Percentiles rank a stretch among this genome's conserved stretches.
Conservation (phyloP, 2,329 filamentous ascomycete genomes). For the Byssochlamys sp. region DNA sequence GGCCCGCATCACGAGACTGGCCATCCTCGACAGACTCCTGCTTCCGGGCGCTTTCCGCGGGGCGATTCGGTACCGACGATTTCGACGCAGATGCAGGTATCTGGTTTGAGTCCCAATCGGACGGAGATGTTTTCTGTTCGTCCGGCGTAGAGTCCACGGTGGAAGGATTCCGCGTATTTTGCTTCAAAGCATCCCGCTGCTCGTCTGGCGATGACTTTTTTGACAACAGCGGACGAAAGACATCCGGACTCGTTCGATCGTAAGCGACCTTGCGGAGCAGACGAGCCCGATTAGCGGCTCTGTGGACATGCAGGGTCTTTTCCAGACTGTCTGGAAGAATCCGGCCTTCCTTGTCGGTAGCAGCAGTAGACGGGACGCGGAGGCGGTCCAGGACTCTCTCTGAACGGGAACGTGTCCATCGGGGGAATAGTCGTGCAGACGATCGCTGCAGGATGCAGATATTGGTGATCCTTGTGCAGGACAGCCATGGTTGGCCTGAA, state of each 20-base stretch:
- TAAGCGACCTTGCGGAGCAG: conserved; percentile 14
- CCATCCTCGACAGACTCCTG: background rate
- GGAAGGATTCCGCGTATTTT: background rate
- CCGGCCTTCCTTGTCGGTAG: conserved; percentile 2
- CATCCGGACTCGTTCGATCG: background rate
- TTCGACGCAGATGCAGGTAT: background rate
- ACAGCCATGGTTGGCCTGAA: background rate
- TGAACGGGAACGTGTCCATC: background rate
- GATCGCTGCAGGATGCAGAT: too few species aligned
- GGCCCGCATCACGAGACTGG: background rate
- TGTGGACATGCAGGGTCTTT: conserved; percentile 27
- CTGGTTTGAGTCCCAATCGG: background rate
- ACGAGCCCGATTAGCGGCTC: conserved; percentile 19
- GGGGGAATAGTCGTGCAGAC: background rate
- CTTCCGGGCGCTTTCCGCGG: background rate
- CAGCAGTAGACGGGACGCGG: background rate
- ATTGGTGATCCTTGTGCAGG: background rate
- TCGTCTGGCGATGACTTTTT: background rate
- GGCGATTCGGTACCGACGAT: background rate
- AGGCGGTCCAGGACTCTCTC: background rate
- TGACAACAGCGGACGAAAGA: background rate
- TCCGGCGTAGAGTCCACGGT: background rate
- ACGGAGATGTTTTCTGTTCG: background rate
- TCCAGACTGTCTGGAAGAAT: conserved; percentile 19
- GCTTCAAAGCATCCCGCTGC: background rate